Evolutionary conservation across 129 eudicot genomes (phyloP), one percentile per base, ranked within the genome.

Genomic region (Dittrichia graveolens): DNA sequence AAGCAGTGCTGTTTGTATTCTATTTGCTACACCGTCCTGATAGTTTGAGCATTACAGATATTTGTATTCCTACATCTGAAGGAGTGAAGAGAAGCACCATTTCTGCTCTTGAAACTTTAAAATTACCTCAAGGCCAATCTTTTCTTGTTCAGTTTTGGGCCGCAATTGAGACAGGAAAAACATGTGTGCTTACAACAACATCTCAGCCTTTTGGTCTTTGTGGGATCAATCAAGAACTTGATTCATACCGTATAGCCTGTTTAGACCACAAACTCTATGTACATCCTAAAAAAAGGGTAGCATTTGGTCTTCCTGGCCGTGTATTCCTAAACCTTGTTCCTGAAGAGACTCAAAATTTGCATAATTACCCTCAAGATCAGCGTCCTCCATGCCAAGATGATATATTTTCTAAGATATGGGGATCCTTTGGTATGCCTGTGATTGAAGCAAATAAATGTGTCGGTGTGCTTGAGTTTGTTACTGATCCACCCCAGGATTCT

Each of bases 251-350:
- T 35, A 12, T 6, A 11, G 65, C 42, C 0, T 59, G 65, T 35
- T 59, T 35, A 35, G 8, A n/a, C 18, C 65, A 59, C 65, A n/a
- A 37, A 12, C 42, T 59, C 16, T 59, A 59, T 39, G 42, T 59
- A 35, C 65, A 59, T 12, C 65, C 8, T 10, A 39, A 59, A 4
- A 4, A 59, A 59, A 35, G 42, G n/a, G 65, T 59, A 35, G 40
- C 19, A 12, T 59, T 59, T 35, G 65, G 65, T n/a, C 65, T 59
- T 10, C 39, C 65, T 59, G 65, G 65, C 42, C 65, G 44, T 4
- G 65, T 39, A n/a, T 59, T 59, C 19, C 14, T 59, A 4, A 39
- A 59, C 40, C 43, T 42, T 37, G 34, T 43, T 59, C 43, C 34
- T 59, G 43, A 59, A 5, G 42, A 59, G 43, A 59, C 65, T 59